Evolutionary conservation across 257 asterid genomes (phyloP), one percentile per base, ranked within the genome.

Genomic region (Ballota nigra): DNA sequence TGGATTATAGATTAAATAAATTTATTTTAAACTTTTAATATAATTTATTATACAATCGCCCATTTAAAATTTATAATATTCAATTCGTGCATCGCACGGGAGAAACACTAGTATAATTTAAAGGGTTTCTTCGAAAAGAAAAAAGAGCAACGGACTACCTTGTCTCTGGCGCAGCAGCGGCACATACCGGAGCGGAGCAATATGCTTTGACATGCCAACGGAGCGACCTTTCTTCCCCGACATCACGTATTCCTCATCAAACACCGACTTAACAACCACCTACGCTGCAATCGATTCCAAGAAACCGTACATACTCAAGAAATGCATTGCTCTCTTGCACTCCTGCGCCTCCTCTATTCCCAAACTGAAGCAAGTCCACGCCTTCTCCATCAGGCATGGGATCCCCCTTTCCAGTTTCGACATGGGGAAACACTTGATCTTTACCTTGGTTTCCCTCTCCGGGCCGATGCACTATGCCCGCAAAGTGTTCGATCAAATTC

Each of bases 381-480:
- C 96, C 74, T 91, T 91, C 62, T 80, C 97, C 64, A 47, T 91
- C 84, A 66, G 96, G 65, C 88, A 79, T 19, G 95, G 91, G 26
- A 78, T 87, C 52, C 86, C 89, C 29, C 63, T 87, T 9, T 73
- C 83, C 71, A 63, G 79, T 71, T 84, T 85, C 8, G 82, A 86
- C 56, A 81, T 91, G 90, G 95, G 89, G 11, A 91, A 87, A 53
- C 82, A 87, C 83, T 77, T 91, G 77, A 83, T 87, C 68, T 91
- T 84, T 78, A 38, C 78, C 1, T 29, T 86, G 1, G 91, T 89
- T 16, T 86, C 88, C 4, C 81, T 87, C 18, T 83, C 90, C 0
- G 92, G 81, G 20, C 89, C 96, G n/a, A 89, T 91, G 92, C 36
- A 51, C 3, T 91, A 91, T 63, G 92, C 91, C 55, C 87, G 68